Evolutionary conservation across 495 filamentous ascomycete genomes (phyloP).

Genomic region (Tricharina praecox): DNA sequence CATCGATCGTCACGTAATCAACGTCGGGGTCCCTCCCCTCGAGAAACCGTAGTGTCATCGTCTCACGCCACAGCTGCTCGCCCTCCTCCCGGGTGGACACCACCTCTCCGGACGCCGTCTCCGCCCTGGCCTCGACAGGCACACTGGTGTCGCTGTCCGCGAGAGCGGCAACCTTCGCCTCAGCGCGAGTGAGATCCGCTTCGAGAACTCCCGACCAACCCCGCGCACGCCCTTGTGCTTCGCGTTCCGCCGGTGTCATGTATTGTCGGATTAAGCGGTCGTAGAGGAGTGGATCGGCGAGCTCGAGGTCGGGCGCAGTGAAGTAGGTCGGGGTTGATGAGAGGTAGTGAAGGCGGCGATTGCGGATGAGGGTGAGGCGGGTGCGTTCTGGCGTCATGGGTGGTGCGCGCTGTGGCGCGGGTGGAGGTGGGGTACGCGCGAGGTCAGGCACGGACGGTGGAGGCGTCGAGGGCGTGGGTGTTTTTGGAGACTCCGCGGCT

Average conservation of each 20-base stretch:
- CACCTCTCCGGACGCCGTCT: constrained; percentile 29
- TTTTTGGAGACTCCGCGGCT: neutral
- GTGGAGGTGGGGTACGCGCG: neutral
- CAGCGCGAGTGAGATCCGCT: constrained; percentile 50
- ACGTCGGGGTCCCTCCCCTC: constrained; percentile 53
- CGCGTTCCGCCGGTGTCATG: constrained; percentile 51
- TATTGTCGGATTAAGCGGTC: constrained; percentile 62
- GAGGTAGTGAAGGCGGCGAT: constrained; percentile 23
- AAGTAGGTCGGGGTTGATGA: constrained; percentile 15
- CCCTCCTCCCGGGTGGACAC: constrained; percentile 50
- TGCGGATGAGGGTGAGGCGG: constrained; percentile 13
- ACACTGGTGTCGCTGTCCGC: constrained; percentile 31
- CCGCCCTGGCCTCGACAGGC: constrained; percentile 23
- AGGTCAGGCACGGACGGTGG: neutral
- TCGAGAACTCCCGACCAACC: constrained; percentile 55
- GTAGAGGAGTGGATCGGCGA: constrained; percentile 53
- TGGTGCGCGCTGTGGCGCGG: neutral
- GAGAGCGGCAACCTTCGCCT: constrained; percentile 53
- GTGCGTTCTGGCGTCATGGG: constrained; percentile 6
- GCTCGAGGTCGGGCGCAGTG: constrained; percentile 21
- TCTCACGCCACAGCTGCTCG: constrained; percentile 45
- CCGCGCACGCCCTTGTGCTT: constrained; percentile 49
- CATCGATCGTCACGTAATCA: constrained; percentile 51
- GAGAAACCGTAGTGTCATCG: constrained; percentile 55
- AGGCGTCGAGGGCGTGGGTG: neutral